Conservation (phyloP, 208 protist species). For the Leishmania guyanensis region DNA sequence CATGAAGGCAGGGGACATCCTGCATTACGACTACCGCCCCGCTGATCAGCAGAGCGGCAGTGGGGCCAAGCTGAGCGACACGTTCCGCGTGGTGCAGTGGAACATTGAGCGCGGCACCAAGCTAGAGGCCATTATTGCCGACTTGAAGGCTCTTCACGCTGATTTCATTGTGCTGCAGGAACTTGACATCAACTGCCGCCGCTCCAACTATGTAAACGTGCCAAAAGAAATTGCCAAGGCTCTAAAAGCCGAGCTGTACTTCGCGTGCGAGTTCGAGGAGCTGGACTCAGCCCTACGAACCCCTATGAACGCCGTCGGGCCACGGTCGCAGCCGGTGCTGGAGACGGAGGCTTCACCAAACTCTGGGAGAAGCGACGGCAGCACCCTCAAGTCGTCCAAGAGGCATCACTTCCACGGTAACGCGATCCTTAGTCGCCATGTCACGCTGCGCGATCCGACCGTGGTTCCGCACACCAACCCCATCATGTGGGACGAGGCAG, state of each 20-base stretch:
- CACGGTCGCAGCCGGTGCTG: slow-evolving; percentile 36
- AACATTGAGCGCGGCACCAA: slow-evolving; percentile 84
- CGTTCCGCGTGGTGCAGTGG: slow-evolving; percentile 72
- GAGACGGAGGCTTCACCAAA: background rate
- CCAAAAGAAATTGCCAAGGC: slow-evolving; percentile 56
- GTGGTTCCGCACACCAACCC: slow-evolving; percentile 49
- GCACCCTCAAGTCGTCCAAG: background rate
- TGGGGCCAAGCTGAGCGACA: slow-evolving; percentile 40
- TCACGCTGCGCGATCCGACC: slow-evolving; percentile 35
- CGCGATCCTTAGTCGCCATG: slow-evolving; percentile 58
- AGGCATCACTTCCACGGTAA: slow-evolving; percentile 81
- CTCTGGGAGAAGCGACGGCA: background rate
- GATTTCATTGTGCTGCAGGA: slow-evolving; percentile 86
- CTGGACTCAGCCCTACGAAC: slow-evolving; percentile 44
- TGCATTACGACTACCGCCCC: slow-evolving; percentile 77
- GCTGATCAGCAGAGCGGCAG: background rate
- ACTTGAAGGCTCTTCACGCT: slow-evolving; percentile 46
- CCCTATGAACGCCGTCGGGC: slow-evolving; percentile 48
- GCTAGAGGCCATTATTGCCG: slow-evolving; percentile 57
- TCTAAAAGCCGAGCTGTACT: slow-evolving; percentile 59
- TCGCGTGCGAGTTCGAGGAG: slow-evolving; percentile 85
- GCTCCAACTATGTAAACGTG: slow-evolving; percentile 70
- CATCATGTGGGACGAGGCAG: slow-evolving; percentile 64
- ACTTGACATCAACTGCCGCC: slow-evolving; percentile 78
- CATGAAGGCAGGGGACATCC: slow-evolving; percentile 46